phyloP scores from a whole-genome alignment of 2,329 filamentous ascomycete genomes.

The Nemania sp. region DNA sequence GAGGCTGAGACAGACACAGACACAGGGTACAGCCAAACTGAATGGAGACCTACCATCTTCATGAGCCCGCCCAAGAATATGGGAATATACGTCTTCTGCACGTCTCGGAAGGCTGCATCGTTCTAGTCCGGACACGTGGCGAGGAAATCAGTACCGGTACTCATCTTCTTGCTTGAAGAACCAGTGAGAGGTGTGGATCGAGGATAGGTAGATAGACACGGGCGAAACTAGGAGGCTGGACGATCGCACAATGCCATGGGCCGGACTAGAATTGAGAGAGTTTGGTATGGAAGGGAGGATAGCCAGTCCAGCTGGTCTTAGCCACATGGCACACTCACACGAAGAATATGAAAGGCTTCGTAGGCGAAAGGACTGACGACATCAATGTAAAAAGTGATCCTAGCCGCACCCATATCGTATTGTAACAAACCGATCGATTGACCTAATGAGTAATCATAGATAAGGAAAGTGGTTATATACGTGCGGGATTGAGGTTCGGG shows the following conservation, averaged over 20 bases:
- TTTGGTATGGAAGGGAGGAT: too few relatives aligned
- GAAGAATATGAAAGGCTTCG: constrained; percentile 43
- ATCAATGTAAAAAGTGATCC: constrained; percentile 46
- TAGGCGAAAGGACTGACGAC: constrained; percentile 47
- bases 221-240: too few relatives aligned
- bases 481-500: too few relatives aligned
- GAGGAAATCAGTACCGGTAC: neutral
- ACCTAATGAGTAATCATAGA: neutral
- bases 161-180: neutral
- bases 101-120: constrained; percentile 35
- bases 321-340: too few relatives aligned
- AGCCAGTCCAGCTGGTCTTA: too few relatives aligned
- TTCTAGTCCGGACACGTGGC: neutral
- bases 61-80: constrained; percentile 45
- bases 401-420: constrained; percentile 28
- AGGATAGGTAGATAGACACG: too few relatives aligned
- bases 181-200: too few relatives aligned
- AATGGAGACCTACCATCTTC: constrained; percentile 36
- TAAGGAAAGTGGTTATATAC: neutral
- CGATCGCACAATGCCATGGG: too few relatives aligned
- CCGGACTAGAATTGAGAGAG: too few relatives aligned
- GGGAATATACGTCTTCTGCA: constrained; percentile 42
- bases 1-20: neutral
- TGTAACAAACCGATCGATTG: neutral
- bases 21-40: neutral